Evolutionary conservation across 2,329 filamentous ascomycete genomes (phyloP).

Genomic region (Fusarium secorum): DNA sequence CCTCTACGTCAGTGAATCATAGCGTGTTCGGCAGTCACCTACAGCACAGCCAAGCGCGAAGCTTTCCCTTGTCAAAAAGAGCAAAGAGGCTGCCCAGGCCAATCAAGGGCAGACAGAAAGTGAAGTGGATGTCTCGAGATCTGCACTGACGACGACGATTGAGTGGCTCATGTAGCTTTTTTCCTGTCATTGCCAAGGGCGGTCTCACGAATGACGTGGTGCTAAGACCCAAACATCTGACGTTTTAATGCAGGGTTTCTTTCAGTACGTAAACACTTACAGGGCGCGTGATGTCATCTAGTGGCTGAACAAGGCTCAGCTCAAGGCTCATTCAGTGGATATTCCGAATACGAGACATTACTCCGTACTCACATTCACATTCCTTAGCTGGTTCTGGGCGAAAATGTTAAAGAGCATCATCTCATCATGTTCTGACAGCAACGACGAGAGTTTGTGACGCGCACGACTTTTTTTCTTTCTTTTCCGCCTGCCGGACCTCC

Average conservation of each 20-base stretch:
- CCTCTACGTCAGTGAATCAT: conserved; percentile 29
- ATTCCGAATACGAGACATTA: conserved; percentile 10
- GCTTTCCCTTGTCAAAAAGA: conserved; percentile 22
- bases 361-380: conserved; percentile 1
- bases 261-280: not conserved
- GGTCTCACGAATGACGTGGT: conserved; percentile 30
- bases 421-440: conserved; percentile 15
- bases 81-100: not conserved
- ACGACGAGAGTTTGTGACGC: conserved; percentile 16
- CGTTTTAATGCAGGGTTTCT: conserved; percentile 10
- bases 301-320: conserved; percentile 23
- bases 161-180: conserved; percentile 22
- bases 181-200: not conserved
- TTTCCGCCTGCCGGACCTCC: not conserved
- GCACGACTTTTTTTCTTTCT: conserved; percentile 9
- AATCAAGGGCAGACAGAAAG: conserved; percentile 9
- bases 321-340: not conserved
- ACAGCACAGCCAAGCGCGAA: conserved; percentile 19
- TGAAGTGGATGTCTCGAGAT: conserved; percentile 10
- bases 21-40: conserved; percentile 29
- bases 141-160: conserved; percentile 30
- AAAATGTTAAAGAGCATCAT: not conserved
- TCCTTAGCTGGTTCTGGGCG: conserved; percentile 6
- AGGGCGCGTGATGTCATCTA: conserved; percentile 22
- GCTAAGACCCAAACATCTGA: conserved; percentile 19